Conservation (phyloP, 192 early-diverging fungal genomes). For the Coemansia sp. region DNA sequence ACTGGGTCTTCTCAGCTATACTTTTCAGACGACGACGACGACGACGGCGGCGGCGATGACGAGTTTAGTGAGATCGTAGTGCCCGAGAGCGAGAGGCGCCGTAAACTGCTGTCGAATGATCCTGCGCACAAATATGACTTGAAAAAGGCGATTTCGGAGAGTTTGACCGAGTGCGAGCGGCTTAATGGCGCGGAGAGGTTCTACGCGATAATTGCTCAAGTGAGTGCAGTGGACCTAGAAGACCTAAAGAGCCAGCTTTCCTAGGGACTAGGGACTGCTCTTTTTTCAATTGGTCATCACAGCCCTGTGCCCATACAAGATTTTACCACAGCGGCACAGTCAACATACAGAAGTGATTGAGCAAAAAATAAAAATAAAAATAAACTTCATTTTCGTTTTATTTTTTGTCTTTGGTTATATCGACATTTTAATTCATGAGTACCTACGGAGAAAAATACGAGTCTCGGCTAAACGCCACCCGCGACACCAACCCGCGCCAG, state of each 20-base stretch:
- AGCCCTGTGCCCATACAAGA: not conserved
- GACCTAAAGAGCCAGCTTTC: constrained; percentile 32
- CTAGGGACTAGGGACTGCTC: not conserved
- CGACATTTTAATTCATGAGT: constrained; percentile 18
- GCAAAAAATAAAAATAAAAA: not conserved
- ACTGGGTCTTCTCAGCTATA: constrained; percentile 35
- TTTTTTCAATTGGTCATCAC: not conserved
- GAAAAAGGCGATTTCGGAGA: constrained; percentile 13
- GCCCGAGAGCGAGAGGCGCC: constrained; percentile 28
- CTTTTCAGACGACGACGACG: constrained; percentile 22
- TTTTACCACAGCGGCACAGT: not conserved
- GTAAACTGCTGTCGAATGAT: constrained; percentile 23
- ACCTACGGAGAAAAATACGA: constrained; percentile 53
- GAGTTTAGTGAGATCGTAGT: constrained; percentile 11
- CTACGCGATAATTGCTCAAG: constrained; percentile 28
- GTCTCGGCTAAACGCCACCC: constrained; percentile 42
- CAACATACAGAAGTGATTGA: not conserved
- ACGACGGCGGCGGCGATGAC: constrained; percentile 1
- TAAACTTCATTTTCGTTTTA: not conserved
- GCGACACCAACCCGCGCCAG: constrained; percentile 13
- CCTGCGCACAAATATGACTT: constrained; percentile 38
- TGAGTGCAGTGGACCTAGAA: constrained; percentile 20
- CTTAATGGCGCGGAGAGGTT: constrained; percentile 37
- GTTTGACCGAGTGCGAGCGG: constrained; percentile 38
- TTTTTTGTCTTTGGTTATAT: not conserved